A percentile compares a stretch with the other conserved stretches of the same genome.
Conservation (phyloP, 768 basidiomycete genomes). For the Trametes villosa region DNA sequence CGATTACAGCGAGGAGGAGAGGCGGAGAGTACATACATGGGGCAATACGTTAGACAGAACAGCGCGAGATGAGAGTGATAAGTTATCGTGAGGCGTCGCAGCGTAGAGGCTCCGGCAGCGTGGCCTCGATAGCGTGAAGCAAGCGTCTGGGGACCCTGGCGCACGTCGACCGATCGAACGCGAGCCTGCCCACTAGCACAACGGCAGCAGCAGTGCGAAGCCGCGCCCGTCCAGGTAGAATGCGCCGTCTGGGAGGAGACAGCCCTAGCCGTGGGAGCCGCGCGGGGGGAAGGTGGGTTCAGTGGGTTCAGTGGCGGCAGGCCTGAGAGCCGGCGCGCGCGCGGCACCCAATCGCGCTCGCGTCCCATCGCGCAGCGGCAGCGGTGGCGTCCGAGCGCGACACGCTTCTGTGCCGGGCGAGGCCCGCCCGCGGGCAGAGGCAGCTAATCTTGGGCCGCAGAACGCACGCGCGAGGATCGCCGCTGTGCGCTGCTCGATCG, state of each 20-base stretch:
- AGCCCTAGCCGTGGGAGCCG: neutral
- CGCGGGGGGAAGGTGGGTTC: constrained; percentile 11
- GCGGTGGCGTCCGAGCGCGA: constrained; percentile 9
- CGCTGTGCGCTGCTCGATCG: constrained; percentile 1
- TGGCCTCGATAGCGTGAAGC: constrained; percentile 1
- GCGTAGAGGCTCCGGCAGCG: neutral
- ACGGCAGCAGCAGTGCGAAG: neutral
- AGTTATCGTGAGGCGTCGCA: neutral
- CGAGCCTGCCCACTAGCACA: neutral
- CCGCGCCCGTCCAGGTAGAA: neutral
- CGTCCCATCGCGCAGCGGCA: neutral
- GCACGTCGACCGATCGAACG: constrained; percentile 2
- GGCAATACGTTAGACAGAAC: neutral
- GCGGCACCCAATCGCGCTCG: constrained; percentile 7
- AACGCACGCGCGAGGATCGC: constrained; percentile 8
- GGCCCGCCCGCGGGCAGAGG: constrained; percentile 4
- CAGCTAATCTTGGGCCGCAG: constrained; percentile 6
- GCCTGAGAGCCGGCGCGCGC: constrained; percentile 3
- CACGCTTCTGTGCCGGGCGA: constrained; percentile 11
- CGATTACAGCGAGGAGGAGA: neutral
- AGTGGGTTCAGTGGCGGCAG: constrained; percentile 17
- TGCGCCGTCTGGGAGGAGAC: too few species aligned
- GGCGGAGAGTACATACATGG: neutral
- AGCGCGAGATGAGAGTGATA: neutral
- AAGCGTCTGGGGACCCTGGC: neutral